Percentiles rank a stretch among this genome's conserved stretches.
Conservation (phyloP, 2,329 filamentous ascomycete species). For the Clonostachys rosea region DNA sequence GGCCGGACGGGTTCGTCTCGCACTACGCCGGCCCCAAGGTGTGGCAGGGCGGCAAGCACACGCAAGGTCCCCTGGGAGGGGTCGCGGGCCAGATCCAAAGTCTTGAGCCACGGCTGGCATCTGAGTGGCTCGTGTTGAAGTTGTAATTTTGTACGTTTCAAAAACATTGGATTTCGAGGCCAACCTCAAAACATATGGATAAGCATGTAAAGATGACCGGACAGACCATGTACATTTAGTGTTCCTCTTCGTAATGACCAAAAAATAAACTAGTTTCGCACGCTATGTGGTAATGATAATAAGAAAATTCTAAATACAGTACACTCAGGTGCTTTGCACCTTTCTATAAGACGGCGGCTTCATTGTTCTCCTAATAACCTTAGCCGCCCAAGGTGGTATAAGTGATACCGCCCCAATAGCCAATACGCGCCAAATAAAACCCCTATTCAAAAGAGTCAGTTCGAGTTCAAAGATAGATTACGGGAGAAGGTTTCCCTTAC, state of each 20-base stretch:
- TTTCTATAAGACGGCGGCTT: constrained; percentile 94
- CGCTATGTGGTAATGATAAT: too few species aligned
- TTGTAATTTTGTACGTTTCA: constrained; percentile 21
- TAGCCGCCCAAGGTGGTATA: constrained; percentile 81
- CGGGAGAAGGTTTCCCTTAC: constrained; percentile 32
- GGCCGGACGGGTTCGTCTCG: constrained; percentile 84
- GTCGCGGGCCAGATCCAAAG: constrained; percentile 57
- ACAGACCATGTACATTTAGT: not conserved
- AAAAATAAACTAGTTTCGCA: not conserved
- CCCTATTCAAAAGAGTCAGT: constrained; percentile 38
- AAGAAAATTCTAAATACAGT: not conserved
- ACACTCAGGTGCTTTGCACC: constrained; percentile 62
- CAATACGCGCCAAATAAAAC: constrained; percentile 82
- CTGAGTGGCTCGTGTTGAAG: constrained; percentile 50
- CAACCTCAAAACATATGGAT: not conserved
- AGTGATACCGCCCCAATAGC: constrained; percentile 78
- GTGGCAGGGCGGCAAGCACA: constrained; percentile 68
- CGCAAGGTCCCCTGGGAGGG: constrained; percentile 71
- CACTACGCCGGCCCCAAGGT: constrained; percentile 75
- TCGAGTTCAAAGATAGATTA: not conserved
- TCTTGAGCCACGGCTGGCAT: constrained; percentile 24
- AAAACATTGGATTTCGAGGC: not conserved
- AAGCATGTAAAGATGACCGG: not conserved
- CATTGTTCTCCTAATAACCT: constrained; percentile 78
- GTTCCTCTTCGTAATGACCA: too few species aligned